Evolutionary conservation across 768 basidiomycete genomes (phyloP), one percentile per base, ranked within the genome.

Genomic region (Calocera cornea): DNA sequence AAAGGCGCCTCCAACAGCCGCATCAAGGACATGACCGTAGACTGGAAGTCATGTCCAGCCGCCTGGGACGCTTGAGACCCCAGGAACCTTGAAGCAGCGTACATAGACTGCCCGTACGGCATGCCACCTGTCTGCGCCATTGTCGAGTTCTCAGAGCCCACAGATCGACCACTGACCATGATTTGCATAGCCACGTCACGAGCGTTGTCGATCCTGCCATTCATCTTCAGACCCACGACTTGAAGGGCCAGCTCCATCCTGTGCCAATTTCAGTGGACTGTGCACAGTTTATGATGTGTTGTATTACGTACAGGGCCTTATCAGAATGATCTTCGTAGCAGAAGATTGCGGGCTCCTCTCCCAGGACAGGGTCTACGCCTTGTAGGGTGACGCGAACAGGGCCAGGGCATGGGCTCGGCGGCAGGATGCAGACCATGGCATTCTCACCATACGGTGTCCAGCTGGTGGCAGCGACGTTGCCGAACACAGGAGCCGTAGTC

Each of bases 211-310:
- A 95, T 87, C 73, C 93, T 90, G 63, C 94, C 94, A 0, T 93
- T 95, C 91, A 97, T 95, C 80, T 95, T 94, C 70, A 97, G 79
- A 0, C 95, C 95, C 19, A 97, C 93, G 16, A 95, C 92, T 74
- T 95, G 93, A 2, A 97, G 80, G 65, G 94, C 94, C 66, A 97
- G 84, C 75, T 95, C 95, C 92, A 97, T 95, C 71, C 92, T 95
- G 72, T 33, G 72, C 66, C 29, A 63, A 54, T 69, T 68, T 40
- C 22, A 68, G 64, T 60, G 70, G n/a, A n/a, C n/a, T n/a, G 65
- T 41, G 71, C 41, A 73, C 70, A 66, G 66, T 65, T 65, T 31
- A 14, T 38, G 36, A 36, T 16, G 70, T 65, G 71, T 1, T 47
- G 67, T 50, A 65, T 64, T 17, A 84, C 90, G 78, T 73, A 93